Evolutionary conservation across 441 rosid species (phyloP).

Genomic region (Bocquillonia castaneifolia): DNA sequence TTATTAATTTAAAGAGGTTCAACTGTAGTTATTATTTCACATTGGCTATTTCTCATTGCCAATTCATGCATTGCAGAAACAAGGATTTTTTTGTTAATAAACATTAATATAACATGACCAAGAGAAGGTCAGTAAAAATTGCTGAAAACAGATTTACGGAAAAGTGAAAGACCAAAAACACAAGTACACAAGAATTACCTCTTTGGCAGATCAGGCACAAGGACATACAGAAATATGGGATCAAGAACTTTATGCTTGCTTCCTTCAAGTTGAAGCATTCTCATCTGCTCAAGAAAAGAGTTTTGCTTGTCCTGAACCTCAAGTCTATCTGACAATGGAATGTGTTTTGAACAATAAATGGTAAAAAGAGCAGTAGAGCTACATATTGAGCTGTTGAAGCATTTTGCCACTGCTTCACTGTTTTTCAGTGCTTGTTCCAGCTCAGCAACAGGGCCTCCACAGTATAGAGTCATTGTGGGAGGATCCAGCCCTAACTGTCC

Average conservation of each 20-base stretch:
- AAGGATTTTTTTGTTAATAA: neutral
- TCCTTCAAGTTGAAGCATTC: slow-evolving; percentile 32
- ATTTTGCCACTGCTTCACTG: slow-evolving; percentile 86
- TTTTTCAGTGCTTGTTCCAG: slow-evolving; percentile 73
- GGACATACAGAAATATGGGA: slow-evolving; percentile 60
- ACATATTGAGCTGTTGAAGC: slow-evolving; percentile 65
- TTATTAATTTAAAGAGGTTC: no score
- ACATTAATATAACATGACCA: neutral
- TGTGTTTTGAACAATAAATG: slow-evolving; percentile 62
- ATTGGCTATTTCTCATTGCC: neutral
- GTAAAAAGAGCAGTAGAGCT: slow-evolving; percentile 59
- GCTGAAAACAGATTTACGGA: neutral
- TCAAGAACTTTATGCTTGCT: slow-evolving; percentile 32
- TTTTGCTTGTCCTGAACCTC: slow-evolving; percentile 57
- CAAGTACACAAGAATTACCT: slow-evolving; percentile 39
- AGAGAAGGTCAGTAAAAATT: neutral
- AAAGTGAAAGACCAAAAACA: neutral
- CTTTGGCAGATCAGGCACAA: slow-evolving; percentile 85
- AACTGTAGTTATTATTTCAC: no score
- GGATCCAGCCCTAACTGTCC: slow-evolving; percentile 96
- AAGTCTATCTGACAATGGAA: slow-evolving; percentile 49
- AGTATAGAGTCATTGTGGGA: slow-evolving; percentile 66
- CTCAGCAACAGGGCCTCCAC: slow-evolving; percentile 63
- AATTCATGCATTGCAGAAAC: neutral
- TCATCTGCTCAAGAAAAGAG: slow-evolving; percentile 42